Conservation (phyloP, 371 early-diverging fungal genomes). For the Apophysomyces ossiformis region DNA sequence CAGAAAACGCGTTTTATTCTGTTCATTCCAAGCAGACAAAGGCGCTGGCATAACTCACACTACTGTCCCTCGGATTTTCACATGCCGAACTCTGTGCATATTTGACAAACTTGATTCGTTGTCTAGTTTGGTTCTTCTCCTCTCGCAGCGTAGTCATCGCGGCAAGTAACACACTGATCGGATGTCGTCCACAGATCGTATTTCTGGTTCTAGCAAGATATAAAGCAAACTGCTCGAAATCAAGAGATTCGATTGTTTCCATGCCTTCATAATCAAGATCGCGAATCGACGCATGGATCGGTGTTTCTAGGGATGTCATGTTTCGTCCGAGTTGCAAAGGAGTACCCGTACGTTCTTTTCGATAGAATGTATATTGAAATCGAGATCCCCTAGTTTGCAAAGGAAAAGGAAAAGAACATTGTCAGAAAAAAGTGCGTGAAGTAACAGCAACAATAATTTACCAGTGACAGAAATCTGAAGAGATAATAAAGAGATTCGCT, state of each 20-base stretch:
- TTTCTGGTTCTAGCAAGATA: slow-evolving; percentile 82
- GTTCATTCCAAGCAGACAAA: slow-evolving; percentile 21
- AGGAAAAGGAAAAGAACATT: too few relatives aligned
- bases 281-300: slow-evolving; percentile 62
- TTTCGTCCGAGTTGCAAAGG: slow-evolving; percentile 21
- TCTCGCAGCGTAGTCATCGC: slow-evolving; percentile 47
- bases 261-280: slow-evolving; percentile 84
- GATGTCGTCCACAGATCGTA: slow-evolving; percentile 95
- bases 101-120: slow-evolving; percentile 63
- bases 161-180: slow-evolving; percentile 82
- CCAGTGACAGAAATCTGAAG: slow-evolving; percentile 98
- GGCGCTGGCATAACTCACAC: slow-evolving; percentile 77
- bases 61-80: slow-evolving; percentile 57
- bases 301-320: not conserved
- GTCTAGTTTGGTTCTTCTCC: slow-evolving; percentile 10
- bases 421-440: too few relatives aligned
- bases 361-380: slow-evolving; percentile 70
- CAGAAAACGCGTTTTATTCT: not conserved
- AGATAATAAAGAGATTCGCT: slow-evolving; percentile 82
- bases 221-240: slow-evolving; percentile 60
- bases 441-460: slow-evolving; percentile 33
- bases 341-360: slow-evolving; percentile 29
- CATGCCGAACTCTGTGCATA: slow-evolving; percentile 85
- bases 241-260: slow-evolving; percentile 66
- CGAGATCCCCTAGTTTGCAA: slow-evolving; percentile 54